A percentile compares a stretch with the other conserved stretches of the same genome.
Conservation (phyloP, 2,329 filamentous ascomycete genomes). For the Pestalotiopsis sp. region DNA sequence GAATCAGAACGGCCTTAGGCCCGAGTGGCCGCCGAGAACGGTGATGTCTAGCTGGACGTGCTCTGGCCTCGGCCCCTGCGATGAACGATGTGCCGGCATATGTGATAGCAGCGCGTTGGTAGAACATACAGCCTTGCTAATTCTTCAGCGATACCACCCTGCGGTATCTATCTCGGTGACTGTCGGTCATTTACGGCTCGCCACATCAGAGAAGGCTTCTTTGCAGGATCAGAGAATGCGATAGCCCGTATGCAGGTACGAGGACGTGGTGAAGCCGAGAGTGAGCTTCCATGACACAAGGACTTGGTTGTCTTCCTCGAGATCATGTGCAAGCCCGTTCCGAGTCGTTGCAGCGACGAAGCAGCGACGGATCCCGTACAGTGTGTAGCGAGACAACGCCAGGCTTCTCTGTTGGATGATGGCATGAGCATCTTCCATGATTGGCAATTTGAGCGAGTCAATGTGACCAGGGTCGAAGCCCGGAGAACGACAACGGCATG, state of each 20-base stretch:
- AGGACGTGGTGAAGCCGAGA: neutral
- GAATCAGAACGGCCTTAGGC: neutral
- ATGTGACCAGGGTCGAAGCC: neutral
- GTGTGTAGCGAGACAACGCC: neutral
- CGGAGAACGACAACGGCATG: neutral
- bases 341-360: neutral
- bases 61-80: neutral
- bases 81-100: neutral
- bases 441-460: neutral
- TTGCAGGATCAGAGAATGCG: neutral
- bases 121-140: neutral
- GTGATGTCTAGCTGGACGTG: neutral
- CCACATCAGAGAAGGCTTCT: neutral
- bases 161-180: neutral
- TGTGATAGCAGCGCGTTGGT: neutral
- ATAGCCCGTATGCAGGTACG: slow-evolving; percentile 2
- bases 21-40: neutral
- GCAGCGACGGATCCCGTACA: neutral
- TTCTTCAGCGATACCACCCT: neutral
- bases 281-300: neutral
- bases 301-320: neutral
- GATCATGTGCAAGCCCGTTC: slow-evolving; percentile 3
- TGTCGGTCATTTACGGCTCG: neutral
- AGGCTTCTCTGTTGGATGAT: neutral
- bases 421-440: neutral